phyloP scores from a whole-genome alignment of 805 yeast species.

The Danielia oregonensis region DNA sequence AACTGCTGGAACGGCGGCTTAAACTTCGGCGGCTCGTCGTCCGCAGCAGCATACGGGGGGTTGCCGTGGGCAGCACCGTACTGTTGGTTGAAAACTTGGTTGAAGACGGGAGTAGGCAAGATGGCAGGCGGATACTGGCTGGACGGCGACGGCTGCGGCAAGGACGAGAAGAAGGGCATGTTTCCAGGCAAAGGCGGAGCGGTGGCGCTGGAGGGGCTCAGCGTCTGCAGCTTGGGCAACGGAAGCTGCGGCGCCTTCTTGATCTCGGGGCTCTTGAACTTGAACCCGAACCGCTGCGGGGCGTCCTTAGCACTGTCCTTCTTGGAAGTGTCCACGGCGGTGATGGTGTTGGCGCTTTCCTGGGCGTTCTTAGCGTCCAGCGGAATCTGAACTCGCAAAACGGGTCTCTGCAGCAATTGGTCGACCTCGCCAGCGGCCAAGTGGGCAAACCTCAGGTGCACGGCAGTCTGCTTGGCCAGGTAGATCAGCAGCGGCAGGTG shows the following conservation, averaged over 20 bases:
- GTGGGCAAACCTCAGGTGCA: conserved; percentile 9
- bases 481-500: conserved; percentile 11
- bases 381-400: conserved; percentile 65
- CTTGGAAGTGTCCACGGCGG: conserved; percentile 35
- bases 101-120: conserved; percentile 31
- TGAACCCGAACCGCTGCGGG: conserved; percentile 9
- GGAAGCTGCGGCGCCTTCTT: conserved; percentile 23
- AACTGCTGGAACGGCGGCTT: conserved; percentile 16
- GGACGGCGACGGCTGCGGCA: conserved; percentile 25
- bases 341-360: conserved; percentile 43
- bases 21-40: conserved; percentile 9
- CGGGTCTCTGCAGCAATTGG: conserved; percentile 42
- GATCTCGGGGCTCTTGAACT: conserved; percentile 16
- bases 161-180: conserved; percentile 18
- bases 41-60: neutral
- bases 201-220: conserved; percentile 37
- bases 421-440: conserved; percentile 3
- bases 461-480: conserved; percentile 9
- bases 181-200: conserved; percentile 34
- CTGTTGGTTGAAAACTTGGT: conserved; percentile 28
- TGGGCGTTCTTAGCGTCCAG: conserved; percentile 32
- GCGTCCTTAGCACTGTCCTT: conserved; percentile 4
- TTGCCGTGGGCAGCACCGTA: conserved; percentile 1
- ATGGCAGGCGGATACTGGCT: conserved; percentile 18
- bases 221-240: conserved; percentile 36